Base-by-base conservation (phyloP, 306 rosid genomes). In the Quercus ilex region DNA sequence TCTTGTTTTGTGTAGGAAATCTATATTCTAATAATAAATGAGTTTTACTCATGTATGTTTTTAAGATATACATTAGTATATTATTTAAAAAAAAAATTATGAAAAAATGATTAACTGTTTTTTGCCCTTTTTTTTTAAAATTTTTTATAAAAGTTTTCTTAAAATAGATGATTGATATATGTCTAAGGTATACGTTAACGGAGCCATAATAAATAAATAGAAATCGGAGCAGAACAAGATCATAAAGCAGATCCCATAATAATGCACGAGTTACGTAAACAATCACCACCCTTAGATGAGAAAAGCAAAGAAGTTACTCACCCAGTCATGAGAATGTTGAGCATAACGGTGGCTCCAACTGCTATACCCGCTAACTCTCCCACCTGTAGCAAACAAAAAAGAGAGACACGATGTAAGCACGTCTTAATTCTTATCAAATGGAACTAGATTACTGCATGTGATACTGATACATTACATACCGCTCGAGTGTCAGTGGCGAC, bases 401-500 rank as follows among this genome's bases (percentile, higher is more conserved):
- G 7, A 3, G 70, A 41, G 11, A 18, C 1, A 67, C 19, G 17
- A 67, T 65, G 14, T 17, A 25, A 25, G 13, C 67, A 23, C 9
- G 18, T 3, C 49, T 6, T n/a, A 30, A 33, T 63, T 28, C 46
- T 41, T 41, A 41, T 41, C 46, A 41, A 41, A 41, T 7, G 46
- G 11, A 41, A 41, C 0, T 41, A 41, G 46, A 41, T 41, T 41
- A 41, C 46, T 41, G 46, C 11, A 8, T 0, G 46, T 41, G 12
- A 41, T 41, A 41, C 46, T 0, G 46, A 41, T 7, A 41, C 46
- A 41, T 41, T 41, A 80, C 85, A 0, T 59, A 92, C 97, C 53
- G 98, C 98, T 4, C 98, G 97, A 3, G 97, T 88, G 62, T 93
- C 98, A 43, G 98, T 93, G 7, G 98, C 98, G 30, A 93, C 98